Conservation (phyloP, 2,329 filamentous ascomycete species). For the Catunica adiposa region DNA sequence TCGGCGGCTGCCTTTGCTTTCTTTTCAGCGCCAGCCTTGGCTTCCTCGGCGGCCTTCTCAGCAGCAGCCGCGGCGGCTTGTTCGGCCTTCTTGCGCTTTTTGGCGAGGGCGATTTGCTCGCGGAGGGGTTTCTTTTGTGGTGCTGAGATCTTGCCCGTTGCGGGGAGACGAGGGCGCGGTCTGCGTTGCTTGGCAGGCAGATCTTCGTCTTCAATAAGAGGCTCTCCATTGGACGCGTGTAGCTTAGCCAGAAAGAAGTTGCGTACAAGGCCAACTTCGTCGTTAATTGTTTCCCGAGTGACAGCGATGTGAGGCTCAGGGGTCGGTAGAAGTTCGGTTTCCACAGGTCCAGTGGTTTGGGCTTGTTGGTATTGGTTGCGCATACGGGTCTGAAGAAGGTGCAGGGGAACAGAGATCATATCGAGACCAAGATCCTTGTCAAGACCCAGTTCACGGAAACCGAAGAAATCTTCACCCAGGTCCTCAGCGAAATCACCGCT, state of each 20-base stretch:
- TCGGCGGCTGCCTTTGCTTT: neutral
- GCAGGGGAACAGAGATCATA: conserved; percentile 77
- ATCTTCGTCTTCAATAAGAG: conserved; percentile 81
- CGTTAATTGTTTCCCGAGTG: conserved; percentile 57
- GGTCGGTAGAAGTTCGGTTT: conserved; percentile 47
- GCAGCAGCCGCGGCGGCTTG: conserved; percentile 22
- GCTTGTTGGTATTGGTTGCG: conserved; percentile 72
- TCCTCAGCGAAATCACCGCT: conserved; percentile 96
- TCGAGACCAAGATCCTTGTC: conserved; percentile 81
- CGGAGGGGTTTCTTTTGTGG: conserved; percentile 69
- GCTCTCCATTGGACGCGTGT: conserved; percentile 50
- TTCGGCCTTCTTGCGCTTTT: conserved; percentile 73
- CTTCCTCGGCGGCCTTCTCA: conserved; percentile 29
- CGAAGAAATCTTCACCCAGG: conserved; percentile 96
- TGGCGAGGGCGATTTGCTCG: conserved; percentile 67
- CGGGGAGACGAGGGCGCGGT: conserved; percentile 46
- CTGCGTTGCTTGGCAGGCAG: conserved; percentile 79
- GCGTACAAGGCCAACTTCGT: conserved; percentile 73
- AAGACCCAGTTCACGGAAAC: conserved; percentile 86
- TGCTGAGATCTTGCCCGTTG: conserved; percentile 71
- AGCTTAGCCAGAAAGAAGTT: conserved; percentile 86
- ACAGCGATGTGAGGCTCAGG: conserved; percentile 60
- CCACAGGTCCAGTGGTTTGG: conserved; percentile 41
- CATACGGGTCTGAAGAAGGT: conserved; percentile 83
- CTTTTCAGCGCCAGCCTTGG: neutral